Evolutionary conservation across 2,329 filamentous ascomycete genomes (phyloP), one percentile per base, ranked within the genome.

Genomic region (Claviceps sp.): DNA sequence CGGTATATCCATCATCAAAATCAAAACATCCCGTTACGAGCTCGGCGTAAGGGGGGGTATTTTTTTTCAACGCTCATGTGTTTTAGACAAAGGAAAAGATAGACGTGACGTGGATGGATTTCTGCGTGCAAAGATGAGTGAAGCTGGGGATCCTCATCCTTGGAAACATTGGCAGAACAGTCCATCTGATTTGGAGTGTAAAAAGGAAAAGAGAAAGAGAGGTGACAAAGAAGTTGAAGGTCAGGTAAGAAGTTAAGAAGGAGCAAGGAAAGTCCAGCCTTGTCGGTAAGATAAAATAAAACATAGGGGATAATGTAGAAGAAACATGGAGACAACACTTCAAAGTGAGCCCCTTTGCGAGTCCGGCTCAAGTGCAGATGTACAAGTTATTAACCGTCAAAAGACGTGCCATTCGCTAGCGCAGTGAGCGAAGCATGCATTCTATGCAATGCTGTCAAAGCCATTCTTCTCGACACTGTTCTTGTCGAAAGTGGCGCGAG

Each of bases 401-500:
- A 17, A 19, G 19, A n/a, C 16, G 11, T 24, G 26, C 19, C 3
- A 45, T 13, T 42, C 19, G 46, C 30, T 22, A 50, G 14, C 16
- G 24, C 26, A 11, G 19, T 17, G 42, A 50, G 19, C 3, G 17
- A 39, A 39, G n/a, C 40, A 51, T 53, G 51, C 51, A 46, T 34
- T 41, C 48, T 55, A 53, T 52, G 43, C 48, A 48, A 51, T 65
- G 58, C 66, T 70, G 54, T 75, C 72, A 58, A 72, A 66, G 60
- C 70, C 73, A 52, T 51, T 57, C 52, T 56, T 75, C 55, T 75
- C 76, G 53, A 71, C 67, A 62, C 70, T 77, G 30, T 70, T 69
- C 64, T 75, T 70, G 50, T 76, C 77, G 54, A 78, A 71, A 54
- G 75, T 80, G 45, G 71, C 69, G 59, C 74, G 65, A 40, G 75